phyloP scores from a whole-genome alignment of 2,329 filamentous ascomycete genomes.

The Aspergillus fumigatiaffinis region DNA sequence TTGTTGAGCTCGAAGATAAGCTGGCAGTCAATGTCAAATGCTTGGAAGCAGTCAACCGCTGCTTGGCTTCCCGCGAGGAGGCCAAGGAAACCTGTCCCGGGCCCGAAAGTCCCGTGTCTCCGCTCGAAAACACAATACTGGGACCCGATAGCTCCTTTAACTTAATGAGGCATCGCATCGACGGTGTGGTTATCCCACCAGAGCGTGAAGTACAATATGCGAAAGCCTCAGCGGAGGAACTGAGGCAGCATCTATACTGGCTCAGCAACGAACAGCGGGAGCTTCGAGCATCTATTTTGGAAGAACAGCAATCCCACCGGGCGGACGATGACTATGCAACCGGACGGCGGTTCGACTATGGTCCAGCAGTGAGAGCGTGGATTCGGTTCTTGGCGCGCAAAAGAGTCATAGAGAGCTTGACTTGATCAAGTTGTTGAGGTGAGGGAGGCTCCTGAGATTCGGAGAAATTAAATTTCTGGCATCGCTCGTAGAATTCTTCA shows the following conservation, averaged over 20 bases:
- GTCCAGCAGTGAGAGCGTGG: slow-evolving; percentile 65
- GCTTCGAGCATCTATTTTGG: slow-evolving; percentile 34
- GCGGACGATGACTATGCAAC: slow-evolving; percentile 40
- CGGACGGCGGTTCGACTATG: slow-evolving; percentile 58
- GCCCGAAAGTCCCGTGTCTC: slow-evolving; percentile 1
- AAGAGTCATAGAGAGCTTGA: slow-evolving; percentile 48
- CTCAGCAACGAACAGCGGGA: slow-evolving; percentile 29
- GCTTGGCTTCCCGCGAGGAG: slow-evolving; percentile 10
- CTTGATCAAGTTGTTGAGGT: slow-evolving; percentile 4
- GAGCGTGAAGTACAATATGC: slow-evolving; percentile 21
- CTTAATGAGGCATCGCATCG: slow-evolving; percentile 32
- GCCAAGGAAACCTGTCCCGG: background rate
- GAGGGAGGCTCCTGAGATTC: background rate
- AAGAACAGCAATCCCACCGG: slow-evolving; percentile 37
- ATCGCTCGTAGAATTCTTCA: background rate
- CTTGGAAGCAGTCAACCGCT: slow-evolving; percentile 37
- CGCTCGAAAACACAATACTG: slow-evolving; percentile 22
- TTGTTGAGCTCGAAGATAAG: slow-evolving; percentile 45
- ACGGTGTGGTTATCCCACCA: slow-evolving; percentile 25
- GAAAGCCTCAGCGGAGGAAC: slow-evolving; percentile 21
- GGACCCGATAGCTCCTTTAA: slow-evolving; percentile 36
- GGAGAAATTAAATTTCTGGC: background rate
- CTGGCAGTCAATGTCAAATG: slow-evolving; percentile 45
- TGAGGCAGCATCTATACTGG: slow-evolving; percentile 27
- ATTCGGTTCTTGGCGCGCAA: slow-evolving; percentile 65